A percentile compares a stretch with the other conserved stretches of the same genome.
Conservation (phyloP, 1,284 basidiomycete genomes). For the Trametes pubescens region DNA sequence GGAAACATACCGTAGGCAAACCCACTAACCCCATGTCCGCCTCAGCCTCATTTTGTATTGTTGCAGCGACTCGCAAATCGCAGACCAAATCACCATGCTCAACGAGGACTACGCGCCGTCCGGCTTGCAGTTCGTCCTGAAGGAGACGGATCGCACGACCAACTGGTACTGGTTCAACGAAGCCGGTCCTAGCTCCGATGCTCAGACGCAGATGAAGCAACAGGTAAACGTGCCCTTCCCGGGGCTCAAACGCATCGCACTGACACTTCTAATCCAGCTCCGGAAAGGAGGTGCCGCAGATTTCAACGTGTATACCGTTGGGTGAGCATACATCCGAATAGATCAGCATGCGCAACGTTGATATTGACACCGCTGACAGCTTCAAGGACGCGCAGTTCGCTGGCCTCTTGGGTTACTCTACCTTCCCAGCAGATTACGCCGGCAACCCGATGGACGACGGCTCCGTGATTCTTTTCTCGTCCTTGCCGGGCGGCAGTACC, state of each 20-base stretch:
- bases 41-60: no score
- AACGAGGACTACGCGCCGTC: no score
- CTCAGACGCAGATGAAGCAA: no score
- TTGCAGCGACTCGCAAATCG: no score
- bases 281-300: slow-evolving; percentile 50
- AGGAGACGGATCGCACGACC: no score
- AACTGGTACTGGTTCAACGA: no score
- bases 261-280: slow-evolving; percentile 36
- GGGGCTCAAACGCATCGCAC: not conserved
- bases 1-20: no score
- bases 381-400: slow-evolving; percentile 46
- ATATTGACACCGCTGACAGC: slow-evolving; percentile 23
- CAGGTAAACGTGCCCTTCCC: not conserved
- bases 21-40: no score
- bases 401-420: slow-evolving; percentile 59
- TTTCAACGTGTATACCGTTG: slow-evolving; percentile 63
- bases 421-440: slow-evolving; percentile 56
- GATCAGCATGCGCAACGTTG: no score
- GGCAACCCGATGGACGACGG: slow-evolving; percentile 54
- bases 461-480: slow-evolving; percentile 59
- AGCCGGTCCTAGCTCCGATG: no score
- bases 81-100: no score
- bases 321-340: slow-evolving; percentile 36
- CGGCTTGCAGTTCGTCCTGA: no score
- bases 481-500: slow-evolving; percentile 56